A percentile compares a stretch with the other conserved stretches of the same genome.
phyloP scores from a whole-genome alignment of 495 filamentous ascomycete genomes.

The Penicillium tannophilum region DNA sequence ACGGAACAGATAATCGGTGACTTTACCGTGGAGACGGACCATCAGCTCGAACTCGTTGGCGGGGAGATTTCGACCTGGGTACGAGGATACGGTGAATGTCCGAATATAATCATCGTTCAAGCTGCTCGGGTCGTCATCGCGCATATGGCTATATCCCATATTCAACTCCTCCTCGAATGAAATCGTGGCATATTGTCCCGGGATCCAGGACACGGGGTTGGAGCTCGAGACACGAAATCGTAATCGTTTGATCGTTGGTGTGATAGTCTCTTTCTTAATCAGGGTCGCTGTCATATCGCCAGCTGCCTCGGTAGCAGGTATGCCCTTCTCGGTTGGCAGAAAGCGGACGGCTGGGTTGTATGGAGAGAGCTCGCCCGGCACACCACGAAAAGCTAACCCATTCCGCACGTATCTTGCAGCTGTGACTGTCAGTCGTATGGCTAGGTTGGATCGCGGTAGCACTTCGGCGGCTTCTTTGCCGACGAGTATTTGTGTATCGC shows the following conservation, averaged over 20 bases:
- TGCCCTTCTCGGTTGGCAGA: conserved; percentile 49
- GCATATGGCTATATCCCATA: conserved; percentile 78
- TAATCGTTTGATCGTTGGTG: conserved; percentile 63
- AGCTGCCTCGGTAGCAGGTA: conserved; percentile 21
- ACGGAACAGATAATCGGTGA: conserved; percentile 65
- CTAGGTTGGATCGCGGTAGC: conserved; percentile 71
- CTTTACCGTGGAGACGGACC: conserved; percentile 64
- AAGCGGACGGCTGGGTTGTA: conserved; percentile 70
- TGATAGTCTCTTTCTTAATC: conserved; percentile 55
- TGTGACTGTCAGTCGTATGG: conserved; percentile 62
- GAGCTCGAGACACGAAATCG: conserved; percentile 59
- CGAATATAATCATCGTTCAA: conserved; percentile 82
- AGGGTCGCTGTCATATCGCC: conserved; percentile 49
- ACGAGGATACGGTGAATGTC: conserved; percentile 75
- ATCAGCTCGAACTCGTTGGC: conserved; percentile 69
- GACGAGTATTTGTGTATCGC: conserved; percentile 62
- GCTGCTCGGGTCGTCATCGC: conserved; percentile 71
- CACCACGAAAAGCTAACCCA: conserved; percentile 68
- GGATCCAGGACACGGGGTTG: conserved; percentile 50
- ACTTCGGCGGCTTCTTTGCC: conserved; percentile 58
- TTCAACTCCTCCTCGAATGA: conserved; percentile 68
- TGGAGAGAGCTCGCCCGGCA: conserved; percentile 58
- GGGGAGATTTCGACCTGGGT: conserved; percentile 40
- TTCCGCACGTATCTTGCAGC: conserved; percentile 62
- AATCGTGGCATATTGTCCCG: conserved; percentile 76